Base-by-base conservation (phyloP, 345 rosid genomes). In the Pugionium dolabratum region DNA sequence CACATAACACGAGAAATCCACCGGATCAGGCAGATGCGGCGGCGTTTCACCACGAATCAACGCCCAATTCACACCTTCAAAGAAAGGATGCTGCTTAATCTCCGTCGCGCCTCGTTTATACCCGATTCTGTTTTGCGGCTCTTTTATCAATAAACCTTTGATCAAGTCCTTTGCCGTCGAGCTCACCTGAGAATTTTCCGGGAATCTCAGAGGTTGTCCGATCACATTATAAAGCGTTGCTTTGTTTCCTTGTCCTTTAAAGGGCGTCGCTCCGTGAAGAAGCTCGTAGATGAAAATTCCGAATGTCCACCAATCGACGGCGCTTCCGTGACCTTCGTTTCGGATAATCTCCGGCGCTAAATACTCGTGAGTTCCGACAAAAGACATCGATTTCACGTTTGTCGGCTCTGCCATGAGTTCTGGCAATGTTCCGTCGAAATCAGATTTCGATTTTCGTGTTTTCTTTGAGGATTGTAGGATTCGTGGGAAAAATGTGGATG, bases 221-320 rank as follows among this genome's bases (percentile, higher is more conserved):
- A 84, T 80, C 11, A 86, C 83, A 9, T 83, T 86, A 44, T 65
- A 72, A 11, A 86, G 71, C 25, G 87, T 86, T 3, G 76, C 80
- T 33, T 79, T 72, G 39, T 86, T 79, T 10, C 81, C 87, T 43
- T 78, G 72, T 8, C 90, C 93, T 60, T 79, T 81, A 11, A 86
- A 86, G 9, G 93, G 90, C 1, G 88, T 86, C 52, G 68, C 75
- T 29, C 89, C 89, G 1, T 74, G 72, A 59, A 86, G 58, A 44
- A 86, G 80, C 62, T 86, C 89, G 37, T 79, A 82, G 31, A 86
- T 70, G 59, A 86, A 79, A 27, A 84, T 78, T 10, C 92, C 92
- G 45, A 82, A 81, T 9, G 87, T 78, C 92, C 92, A 86, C 92
- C 87, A 86, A 69, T 84, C 91, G 0, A 86, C 91, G 8, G 85